Conservation (phyloP, 31 red algal genomes). For the Bonnemaisonia californica region DNA sequence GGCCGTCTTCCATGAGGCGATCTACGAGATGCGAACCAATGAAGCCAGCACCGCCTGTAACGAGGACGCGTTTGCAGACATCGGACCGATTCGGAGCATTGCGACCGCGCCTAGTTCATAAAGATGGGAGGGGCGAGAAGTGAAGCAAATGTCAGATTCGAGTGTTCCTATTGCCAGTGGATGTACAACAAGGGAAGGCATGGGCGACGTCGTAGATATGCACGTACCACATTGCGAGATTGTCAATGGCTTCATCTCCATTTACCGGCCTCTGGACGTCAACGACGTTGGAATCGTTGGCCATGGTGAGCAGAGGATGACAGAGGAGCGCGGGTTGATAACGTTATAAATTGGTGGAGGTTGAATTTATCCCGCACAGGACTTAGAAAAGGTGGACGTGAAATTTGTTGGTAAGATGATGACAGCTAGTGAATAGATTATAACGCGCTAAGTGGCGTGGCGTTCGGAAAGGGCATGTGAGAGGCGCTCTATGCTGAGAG, state of each 20-base stretch:
- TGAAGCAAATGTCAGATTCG: conserved; percentile 17
- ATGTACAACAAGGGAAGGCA: neutral
- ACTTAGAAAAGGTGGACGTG: too few species aligned
- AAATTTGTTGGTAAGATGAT: too few species aligned
- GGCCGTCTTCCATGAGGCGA: conserved; percentile 90
- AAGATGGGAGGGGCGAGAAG: neutral
- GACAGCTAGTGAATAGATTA: too few species aligned
- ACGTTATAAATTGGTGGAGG: neutral
- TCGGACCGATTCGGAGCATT: conserved; percentile 93
- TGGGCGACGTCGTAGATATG: too few species aligned
- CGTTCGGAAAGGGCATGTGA: too few species aligned
- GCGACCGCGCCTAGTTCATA: conserved; percentile 54
- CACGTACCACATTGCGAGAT: conserved; percentile 78
- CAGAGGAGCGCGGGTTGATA: too few species aligned
- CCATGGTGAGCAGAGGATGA: conserved; percentile 37
- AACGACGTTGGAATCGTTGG: conserved; percentile 39
- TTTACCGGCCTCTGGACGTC: conserved; percentile 73
- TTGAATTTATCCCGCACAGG: too few species aligned
- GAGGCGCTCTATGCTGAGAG: too few species aligned
- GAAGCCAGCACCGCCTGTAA: conserved; percentile 99
- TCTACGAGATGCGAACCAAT: conserved; percentile 98
- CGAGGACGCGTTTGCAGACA: conserved; percentile 80
- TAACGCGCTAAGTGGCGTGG: too few species aligned
- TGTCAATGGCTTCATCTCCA: conserved; percentile 74
- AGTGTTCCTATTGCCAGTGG: neutral